Conservation (phyloP, 495 filamentous ascomycete species). For the Chaetomidium leptoderma region DNA sequence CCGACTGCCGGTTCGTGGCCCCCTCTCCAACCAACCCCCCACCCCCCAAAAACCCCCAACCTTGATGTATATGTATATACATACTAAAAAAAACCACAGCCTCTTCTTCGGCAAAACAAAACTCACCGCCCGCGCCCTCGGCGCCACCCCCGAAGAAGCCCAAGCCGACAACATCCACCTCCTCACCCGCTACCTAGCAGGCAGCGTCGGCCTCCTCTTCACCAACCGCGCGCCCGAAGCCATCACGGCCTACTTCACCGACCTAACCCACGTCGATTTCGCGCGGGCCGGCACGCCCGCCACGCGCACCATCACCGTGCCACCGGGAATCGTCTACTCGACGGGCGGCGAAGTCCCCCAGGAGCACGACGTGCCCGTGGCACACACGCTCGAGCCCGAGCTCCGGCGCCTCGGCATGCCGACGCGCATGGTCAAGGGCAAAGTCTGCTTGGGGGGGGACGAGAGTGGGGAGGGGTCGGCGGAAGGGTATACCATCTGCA, state of each 20-base stretch:
- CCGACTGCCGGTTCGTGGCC: slow-evolving; percentile 68
- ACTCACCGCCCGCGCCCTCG: slow-evolving; percentile 92
- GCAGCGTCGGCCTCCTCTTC: slow-evolving; percentile 87
- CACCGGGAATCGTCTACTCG: slow-evolving; percentile 69
- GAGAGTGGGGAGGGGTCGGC: slow-evolving; percentile 43
- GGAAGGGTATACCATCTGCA: slow-evolving; percentile 65
- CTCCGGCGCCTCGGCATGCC: slow-evolving; percentile 84
- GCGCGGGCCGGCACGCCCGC: slow-evolving; percentile 80
- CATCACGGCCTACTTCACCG: slow-evolving; percentile 64
- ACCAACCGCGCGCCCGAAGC: slow-evolving; percentile 63
- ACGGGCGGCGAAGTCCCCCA: slow-evolving; percentile 70
- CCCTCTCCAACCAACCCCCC: neutral
- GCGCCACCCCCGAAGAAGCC: slow-evolving; percentile 66
- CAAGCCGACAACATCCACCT: slow-evolving; percentile 66
- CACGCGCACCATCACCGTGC: slow-evolving; percentile 68
- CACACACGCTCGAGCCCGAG: slow-evolving; percentile 82
- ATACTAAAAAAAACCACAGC: slow-evolving; percentile 40
- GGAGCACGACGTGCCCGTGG: slow-evolving; percentile 78
- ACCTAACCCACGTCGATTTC: slow-evolving; percentile 68
- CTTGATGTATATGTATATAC: no score
- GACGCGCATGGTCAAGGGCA: slow-evolving; percentile 80
- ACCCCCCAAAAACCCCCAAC: neutral
- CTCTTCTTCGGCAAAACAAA: slow-evolving; percentile 99
- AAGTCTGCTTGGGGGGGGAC: slow-evolving; percentile 74
- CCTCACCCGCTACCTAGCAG: slow-evolving; percentile 67